Conservation (phyloP, 345 rosid genomes). For the Microcos paniculata region DNA sequence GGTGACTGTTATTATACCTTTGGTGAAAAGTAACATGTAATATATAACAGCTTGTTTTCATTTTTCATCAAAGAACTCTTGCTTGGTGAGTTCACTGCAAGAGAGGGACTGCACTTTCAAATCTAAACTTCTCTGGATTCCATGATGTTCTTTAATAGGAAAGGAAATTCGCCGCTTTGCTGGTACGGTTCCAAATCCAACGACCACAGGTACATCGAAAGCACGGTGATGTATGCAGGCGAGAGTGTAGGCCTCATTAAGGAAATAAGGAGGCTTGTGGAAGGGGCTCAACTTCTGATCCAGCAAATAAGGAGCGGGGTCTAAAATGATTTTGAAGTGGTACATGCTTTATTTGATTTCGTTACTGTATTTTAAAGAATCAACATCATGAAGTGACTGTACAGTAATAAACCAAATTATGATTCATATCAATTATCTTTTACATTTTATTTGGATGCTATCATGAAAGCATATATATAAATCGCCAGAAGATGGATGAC, state of each 20-base stretch:
- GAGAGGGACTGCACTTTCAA: background rate
- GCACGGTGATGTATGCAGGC: constrained; percentile 93
- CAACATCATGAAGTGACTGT: background rate
- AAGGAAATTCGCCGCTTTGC: constrained; percentile 66
- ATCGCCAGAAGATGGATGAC: no score
- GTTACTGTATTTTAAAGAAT: background rate
- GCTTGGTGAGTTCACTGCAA: background rate
- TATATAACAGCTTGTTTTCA: background rate
- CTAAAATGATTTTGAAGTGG: background rate
- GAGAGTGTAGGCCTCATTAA: constrained; percentile 75
- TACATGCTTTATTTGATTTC: background rate
- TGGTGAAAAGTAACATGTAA: background rate
- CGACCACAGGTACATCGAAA: constrained; percentile 71
- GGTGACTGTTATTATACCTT: no score
- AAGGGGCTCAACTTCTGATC: constrained; percentile 62
- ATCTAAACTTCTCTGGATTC: background rate
- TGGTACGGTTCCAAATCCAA: constrained; percentile 70
- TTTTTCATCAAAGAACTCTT: background rate
- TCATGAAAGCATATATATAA: background rate
- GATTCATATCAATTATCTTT: background rate
- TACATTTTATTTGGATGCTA: background rate
- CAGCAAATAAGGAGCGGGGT: constrained; percentile 17
- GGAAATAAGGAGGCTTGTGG: constrained; percentile 64
- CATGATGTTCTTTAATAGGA: constrained; percentile 42
- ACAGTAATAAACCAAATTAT: background rate